phyloP scores from a whole-genome alignment of 495 filamentous ascomycete genomes.

The Podospora didyma region DNA sequence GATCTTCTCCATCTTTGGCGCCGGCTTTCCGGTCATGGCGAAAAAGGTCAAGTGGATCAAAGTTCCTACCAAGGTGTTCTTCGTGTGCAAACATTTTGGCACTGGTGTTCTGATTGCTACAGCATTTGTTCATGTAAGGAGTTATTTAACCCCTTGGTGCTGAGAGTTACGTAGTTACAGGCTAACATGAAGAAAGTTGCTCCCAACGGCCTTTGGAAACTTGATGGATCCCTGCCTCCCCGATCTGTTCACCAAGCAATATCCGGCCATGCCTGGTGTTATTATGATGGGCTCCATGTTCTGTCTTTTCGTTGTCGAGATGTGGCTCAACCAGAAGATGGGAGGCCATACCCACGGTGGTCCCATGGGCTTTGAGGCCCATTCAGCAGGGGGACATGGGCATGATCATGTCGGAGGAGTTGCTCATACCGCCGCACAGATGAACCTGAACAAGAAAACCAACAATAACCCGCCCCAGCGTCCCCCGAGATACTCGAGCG shows the following conservation, averaged over 20 bases:
- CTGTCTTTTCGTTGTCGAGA: constrained; percentile 52
- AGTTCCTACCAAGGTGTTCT: constrained; percentile 50
- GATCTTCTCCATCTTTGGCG: constrained; percentile 38
- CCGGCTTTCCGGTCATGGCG: constrained; percentile 50
- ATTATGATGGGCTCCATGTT: constrained; percentile 58
- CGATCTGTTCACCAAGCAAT: constrained; percentile 49
- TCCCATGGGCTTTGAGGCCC: constrained; percentile 36
- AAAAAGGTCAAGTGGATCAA: constrained; percentile 53
- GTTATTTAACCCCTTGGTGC: not conserved
- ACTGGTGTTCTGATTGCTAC: constrained; percentile 68
- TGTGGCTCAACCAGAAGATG: constrained; percentile 49
- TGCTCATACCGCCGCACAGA: not conserved
- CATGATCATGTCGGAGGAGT: not conserved
- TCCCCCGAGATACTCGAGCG: constrained; percentile 23
- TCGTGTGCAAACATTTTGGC: constrained; percentile 61
- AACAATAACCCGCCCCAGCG: constrained; percentile 13
- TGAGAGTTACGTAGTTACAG: not conserved
- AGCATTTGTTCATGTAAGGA: constrained; percentile 65
- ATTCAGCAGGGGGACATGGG: constrained; percentile 8
- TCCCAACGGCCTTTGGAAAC: constrained; percentile 54
- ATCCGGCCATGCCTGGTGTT: constrained; percentile 57
- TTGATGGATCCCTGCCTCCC: constrained; percentile 57
- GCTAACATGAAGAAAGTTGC: constrained; percentile 31
- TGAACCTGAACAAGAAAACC: too few species aligned
- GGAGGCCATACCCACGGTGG: constrained; percentile 51